phyloP scores from a whole-genome alignment of 768 basidiomycete species.

The Trametopsis cervina region DNA sequence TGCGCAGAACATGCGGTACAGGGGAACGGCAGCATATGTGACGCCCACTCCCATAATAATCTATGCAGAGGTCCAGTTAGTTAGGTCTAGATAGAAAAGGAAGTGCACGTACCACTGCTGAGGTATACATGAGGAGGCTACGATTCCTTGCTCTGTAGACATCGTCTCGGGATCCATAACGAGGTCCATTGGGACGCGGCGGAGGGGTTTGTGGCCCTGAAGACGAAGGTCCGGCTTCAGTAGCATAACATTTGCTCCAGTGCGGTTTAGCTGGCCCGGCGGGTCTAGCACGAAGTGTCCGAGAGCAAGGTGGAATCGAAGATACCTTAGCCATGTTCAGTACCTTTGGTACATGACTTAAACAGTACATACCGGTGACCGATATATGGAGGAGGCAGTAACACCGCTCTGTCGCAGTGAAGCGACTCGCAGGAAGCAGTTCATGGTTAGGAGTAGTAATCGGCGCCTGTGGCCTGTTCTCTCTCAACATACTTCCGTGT shows the following conservation, averaged over 20 bases:
- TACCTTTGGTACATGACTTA: not conserved
- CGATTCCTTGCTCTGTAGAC: conserved; percentile 58
- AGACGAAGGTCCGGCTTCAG: conserved; percentile 10
- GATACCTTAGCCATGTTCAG: not conserved
- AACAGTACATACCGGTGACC: not conserved
- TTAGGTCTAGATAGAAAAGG: not conserved
- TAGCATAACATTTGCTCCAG: conserved; percentile 9
- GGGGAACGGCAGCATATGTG: conserved; percentile 95
- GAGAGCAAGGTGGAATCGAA: not conserved
- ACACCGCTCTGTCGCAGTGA: conserved; percentile 12
- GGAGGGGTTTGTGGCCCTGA: conserved; percentile 8
- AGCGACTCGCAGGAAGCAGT: conserved; percentile 17
- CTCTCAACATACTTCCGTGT: conserved; percentile 3
- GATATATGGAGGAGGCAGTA: not conserved
- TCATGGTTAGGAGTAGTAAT: conserved; percentile 15
- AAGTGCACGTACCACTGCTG: conserved; percentile 59
- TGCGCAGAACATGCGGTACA: conserved; percentile 97
- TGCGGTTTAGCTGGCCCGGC: not conserved
- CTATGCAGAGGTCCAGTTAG: conserved; percentile 30
- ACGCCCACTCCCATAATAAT: conserved; percentile 73
- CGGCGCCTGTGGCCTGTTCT: conserved; percentile 12
- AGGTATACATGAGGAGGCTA: conserved; percentile 75
- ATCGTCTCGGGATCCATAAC: conserved; percentile 28
- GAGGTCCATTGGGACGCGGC: conserved; percentile 15
- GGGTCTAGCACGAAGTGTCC: not conserved